Evolutionary conservation across 352 stramenopile species (phyloP), one percentile per base, ranked within the genome.

Genomic region (Phytopythium ostracodes): DNA sequence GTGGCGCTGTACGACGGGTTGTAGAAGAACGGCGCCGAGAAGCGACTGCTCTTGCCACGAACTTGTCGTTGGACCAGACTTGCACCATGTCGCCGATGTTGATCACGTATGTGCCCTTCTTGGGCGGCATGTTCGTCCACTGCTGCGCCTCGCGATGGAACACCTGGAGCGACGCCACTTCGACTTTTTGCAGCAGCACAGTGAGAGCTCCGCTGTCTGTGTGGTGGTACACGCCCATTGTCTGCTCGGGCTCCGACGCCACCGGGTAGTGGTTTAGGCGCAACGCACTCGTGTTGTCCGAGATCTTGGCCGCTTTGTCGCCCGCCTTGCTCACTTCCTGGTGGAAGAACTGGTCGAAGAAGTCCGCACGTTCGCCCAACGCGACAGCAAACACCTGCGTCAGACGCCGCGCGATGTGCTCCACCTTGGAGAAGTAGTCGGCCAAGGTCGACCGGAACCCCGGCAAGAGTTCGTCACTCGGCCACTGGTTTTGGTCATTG

Each of bases 241-340:
- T 69, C 35, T 70, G 73, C 47, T 68, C 69, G 11, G 74, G 73
- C 12, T 86, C 70, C 0, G 72, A 71, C 1, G 76, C 67, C 3
- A 80, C 57, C 3, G 92, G 92, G 71, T 98, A 98, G 68, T 96
- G 87, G 64, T 98, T 98, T 29, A 97, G 69, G 36, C 94, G 76
- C 61, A 98, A 64, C 62, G 95, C 96, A 40, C 79, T 96, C n/a
- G 88, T 96, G 70, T 98, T 95, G 43, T 67, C 65, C 6, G 57
- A 70, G 24, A n/a, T 53, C 6, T 9, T 35, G 47, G 14, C 12
- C 17, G 22, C 12, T n/a, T 53, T 20, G 24, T 47, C 18, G 22
- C n/a, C 44, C 44, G 44, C 29, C 18, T 29, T 15, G 7, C 17
- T 18, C 40, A 53, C 25, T 12, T 53, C 1, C 15, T 55, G 25